phyloP scores from a whole-genome alignment of 2,329 filamentous ascomycete species.

The Didymella segeticola region DNA sequence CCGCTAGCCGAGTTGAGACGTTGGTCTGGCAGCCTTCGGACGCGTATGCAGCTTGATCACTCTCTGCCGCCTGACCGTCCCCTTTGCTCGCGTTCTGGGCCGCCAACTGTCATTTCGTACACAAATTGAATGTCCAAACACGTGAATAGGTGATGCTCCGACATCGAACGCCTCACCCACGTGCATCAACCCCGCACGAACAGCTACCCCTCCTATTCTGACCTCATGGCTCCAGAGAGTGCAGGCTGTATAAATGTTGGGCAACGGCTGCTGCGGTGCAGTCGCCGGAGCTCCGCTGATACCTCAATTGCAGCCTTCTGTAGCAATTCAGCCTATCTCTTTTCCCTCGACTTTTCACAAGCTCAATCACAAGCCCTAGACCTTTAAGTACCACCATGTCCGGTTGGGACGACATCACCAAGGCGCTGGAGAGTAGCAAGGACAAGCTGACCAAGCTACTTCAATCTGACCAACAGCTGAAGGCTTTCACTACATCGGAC shows the following conservation, averaged over 20 bases:
- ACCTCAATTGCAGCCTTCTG: neutral
- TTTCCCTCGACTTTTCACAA: neutral
- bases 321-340: neutral
- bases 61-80: neutral
- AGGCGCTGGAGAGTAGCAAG: conserved; percentile 41
- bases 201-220: conserved; percentile 18
- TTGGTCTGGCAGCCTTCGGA: neutral
- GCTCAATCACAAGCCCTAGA: neutral
- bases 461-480: conserved; percentile 43
- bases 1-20: neutral
- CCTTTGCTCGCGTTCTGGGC: neutral
- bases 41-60: conserved; percentile 11
- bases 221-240: conserved; percentile 10
- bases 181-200: conserved; percentile 18
- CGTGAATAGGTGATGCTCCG: neutral
- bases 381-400: conserved; percentile 28
- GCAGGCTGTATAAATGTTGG: conserved; percentile 11
- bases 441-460: conserved; percentile 42
- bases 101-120: conserved; percentile 1
- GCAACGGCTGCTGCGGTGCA: neutral
- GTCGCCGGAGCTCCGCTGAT: neutral
- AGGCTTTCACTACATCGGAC: conserved; percentile 45
- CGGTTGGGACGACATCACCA: conserved; percentile 44
- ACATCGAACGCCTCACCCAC: conserved; percentile 16
- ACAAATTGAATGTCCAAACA: conserved; percentile 2